Conservation (phyloP, 225 moss, liverwort and hornwort genomes). For the Rhytidiadelphus loreus region DNA sequence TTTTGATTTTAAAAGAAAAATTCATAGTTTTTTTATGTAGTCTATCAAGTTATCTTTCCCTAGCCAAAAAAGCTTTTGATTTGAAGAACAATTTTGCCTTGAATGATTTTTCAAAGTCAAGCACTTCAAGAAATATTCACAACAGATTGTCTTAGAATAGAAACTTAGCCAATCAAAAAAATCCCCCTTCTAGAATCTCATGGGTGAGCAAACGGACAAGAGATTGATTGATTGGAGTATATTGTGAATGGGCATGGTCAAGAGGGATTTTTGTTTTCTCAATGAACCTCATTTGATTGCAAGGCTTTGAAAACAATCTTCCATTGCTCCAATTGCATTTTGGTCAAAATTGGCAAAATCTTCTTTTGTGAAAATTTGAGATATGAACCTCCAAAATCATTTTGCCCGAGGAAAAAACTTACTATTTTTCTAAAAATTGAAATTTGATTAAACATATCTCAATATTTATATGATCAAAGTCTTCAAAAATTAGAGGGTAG, state of each 20-base stretch:
- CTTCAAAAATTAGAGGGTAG: accelerated
- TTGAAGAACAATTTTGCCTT: accelerated
- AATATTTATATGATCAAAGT: accelerated
- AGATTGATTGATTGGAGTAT: accelerated
- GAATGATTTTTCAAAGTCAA: neutral
- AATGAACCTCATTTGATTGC: neutral
- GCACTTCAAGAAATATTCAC: neutral
- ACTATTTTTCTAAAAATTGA: neutral
- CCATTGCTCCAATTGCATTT: neutral
- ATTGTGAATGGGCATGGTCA: no score
- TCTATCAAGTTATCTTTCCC: accelerated
- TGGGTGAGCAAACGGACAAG: accelerated
- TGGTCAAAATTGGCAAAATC: neutral
- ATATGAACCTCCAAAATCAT: accelerated
- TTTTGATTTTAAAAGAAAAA: neutral
- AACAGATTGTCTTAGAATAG: accelerated
- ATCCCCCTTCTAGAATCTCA: accelerated
- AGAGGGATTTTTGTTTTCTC: neutral
- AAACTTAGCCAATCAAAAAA: neutral
- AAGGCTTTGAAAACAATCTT: neutral
- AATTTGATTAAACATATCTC: neutral
- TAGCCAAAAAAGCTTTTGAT: neutral
- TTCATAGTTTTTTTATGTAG: accelerated
- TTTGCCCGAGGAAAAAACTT: accelerated
- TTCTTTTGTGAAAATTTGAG: neutral